Evolutionary conservation across 371 early-diverging fungal genomes (phyloP).

Genomic region (Mucor piriformis): DNA sequence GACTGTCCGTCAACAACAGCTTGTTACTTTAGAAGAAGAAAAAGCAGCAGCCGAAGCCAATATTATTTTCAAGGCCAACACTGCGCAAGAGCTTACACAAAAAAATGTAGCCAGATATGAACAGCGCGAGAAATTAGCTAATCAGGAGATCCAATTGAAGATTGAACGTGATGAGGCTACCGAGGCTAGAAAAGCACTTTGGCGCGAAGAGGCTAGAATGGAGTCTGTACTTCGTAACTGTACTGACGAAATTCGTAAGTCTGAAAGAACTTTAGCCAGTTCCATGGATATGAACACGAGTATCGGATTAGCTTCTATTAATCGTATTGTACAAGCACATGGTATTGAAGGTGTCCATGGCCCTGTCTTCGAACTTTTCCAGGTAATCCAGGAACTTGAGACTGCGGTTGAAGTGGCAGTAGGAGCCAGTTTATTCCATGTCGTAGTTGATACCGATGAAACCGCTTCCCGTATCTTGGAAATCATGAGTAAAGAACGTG

Average conservation of each 20-base stretch:
- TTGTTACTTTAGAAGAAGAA: slow-evolving; percentile 37
- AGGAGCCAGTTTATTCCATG: slow-evolving; percentile 91
- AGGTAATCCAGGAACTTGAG: slow-evolving; percentile 80
- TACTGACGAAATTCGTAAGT: slow-evolving; percentile 75
- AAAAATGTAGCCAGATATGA: slow-evolving; percentile 44
- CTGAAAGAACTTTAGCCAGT: slow-evolving; percentile 72
- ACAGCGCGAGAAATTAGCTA: slow-evolving; percentile 34
- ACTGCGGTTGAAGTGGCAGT: slow-evolving; percentile 93
- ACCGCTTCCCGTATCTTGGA: slow-evolving; percentile 85
- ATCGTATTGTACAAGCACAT: slow-evolving; percentile 63
- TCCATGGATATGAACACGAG: slow-evolving; percentile 82
- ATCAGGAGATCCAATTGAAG: slow-evolving; percentile 29
- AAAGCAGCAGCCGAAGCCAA: slow-evolving; percentile 23
- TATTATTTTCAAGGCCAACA: slow-evolving; percentile 32
- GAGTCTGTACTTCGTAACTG: slow-evolving; percentile 69
- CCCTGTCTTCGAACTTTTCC: slow-evolving; percentile 90
- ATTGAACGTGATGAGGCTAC: slow-evolving; percentile 65
- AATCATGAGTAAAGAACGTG: slow-evolving; percentile 70
- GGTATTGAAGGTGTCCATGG: slow-evolving; percentile 85
- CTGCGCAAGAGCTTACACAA: slow-evolving; percentile 49
- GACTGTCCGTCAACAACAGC: slow-evolving; percentile 54
- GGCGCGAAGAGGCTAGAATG: slow-evolving; percentile 89
- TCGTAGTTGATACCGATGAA: slow-evolving; percentile 95
- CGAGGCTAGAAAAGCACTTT: slow-evolving; percentile 79
- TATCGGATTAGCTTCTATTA: slow-evolving; percentile 75